phyloP scores from a whole-genome alignment of 768 basidiomycete species.

The Kwoniella bestiolae region DNA sequence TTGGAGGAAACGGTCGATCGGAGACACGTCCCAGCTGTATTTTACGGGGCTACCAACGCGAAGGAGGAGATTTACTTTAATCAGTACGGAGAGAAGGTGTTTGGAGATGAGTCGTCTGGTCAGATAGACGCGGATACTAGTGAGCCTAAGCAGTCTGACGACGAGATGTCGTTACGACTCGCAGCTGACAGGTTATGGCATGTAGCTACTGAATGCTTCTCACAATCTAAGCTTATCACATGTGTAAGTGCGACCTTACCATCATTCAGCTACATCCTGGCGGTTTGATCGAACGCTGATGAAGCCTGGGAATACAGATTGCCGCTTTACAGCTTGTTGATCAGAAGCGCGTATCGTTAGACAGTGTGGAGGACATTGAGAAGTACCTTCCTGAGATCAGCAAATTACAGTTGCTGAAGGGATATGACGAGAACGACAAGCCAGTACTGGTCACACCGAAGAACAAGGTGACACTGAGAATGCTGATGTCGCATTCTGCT shows the following conservation, averaged over 20 bases:
- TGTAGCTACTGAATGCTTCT: constrained; percentile 44
- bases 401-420: constrained; percentile 36
- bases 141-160: too few relatives aligned
- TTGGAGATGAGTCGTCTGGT: constrained; percentile 26
- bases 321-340: constrained; percentile 52
- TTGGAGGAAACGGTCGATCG: constrained; percentile 31
- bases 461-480: constrained; percentile 45
- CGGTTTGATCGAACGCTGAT: too few relatives aligned
- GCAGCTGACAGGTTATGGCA: not conserved
- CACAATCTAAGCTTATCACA: constrained; percentile 50
- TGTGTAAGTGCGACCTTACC: constrained; percentile 30
- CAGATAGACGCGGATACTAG: constrained; percentile 31
- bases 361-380: constrained; percentile 38
- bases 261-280: not conserved
- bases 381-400: constrained; percentile 41
- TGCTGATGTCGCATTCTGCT: constrained; percentile 52
- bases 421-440: constrained; percentile 38
- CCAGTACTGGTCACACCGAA: constrained; percentile 30
- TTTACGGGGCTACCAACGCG: constrained; percentile 40
- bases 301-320: constrained; percentile 29
- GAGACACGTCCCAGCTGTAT: constrained; percentile 31
- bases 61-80: constrained; percentile 42
- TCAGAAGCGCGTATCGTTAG: constrained; percentile 38
- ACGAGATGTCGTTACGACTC: too few relatives aligned
- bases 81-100: constrained; percentile 35